Percentiles rank a stretch among this genome's conserved stretches.
Conservation (phyloP, 352 stramenopile genomes). For the Pythium volutum region DNA sequence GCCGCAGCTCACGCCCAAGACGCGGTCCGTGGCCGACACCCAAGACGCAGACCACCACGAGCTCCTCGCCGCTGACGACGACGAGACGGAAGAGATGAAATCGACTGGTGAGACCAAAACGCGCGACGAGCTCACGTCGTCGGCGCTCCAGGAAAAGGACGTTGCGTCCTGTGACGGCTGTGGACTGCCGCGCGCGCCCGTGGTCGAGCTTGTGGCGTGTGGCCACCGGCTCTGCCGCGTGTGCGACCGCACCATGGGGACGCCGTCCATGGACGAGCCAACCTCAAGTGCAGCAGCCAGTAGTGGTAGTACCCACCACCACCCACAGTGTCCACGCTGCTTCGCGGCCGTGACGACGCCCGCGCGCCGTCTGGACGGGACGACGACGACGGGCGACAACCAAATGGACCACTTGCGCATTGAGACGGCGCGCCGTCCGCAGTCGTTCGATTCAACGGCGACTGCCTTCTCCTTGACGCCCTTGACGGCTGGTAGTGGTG, state of each 20-base stretch:
- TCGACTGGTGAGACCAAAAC: background rate
- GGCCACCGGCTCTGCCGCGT: constrained; percentile 22
- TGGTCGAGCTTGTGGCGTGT: constrained; percentile 24
- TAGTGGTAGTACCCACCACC: background rate
- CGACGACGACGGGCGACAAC: constrained; percentile 15
- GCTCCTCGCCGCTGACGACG: background rate
- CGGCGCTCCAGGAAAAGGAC: constrained; percentile 11
- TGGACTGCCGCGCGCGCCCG: constrained; percentile 7
- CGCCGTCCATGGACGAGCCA: constrained; percentile 11
- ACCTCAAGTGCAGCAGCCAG: no score
- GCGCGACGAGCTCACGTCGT: constrained; percentile 12
- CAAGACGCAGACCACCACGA: constrained; percentile 9
- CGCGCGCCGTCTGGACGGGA: constrained; percentile 9
- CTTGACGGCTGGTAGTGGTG: constrained; percentile 5
- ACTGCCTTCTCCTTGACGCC: background rate
- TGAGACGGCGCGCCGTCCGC: constrained; percentile 19
- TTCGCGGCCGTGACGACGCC: background rate
- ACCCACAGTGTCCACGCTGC: constrained; percentile 25
- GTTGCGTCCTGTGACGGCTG: constrained; percentile 14
- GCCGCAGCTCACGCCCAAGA: constrained; percentile 69
- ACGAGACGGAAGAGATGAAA: background rate
- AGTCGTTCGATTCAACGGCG: constrained; percentile 22
- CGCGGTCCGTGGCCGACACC: constrained; percentile 23
- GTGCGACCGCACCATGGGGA: constrained; percentile 12
- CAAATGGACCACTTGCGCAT: constrained; percentile 20